Evolutionary conservation across 2,329 filamentous ascomycete genomes (phyloP).

Genomic region (Tolypocladium endophyticum): DNA sequence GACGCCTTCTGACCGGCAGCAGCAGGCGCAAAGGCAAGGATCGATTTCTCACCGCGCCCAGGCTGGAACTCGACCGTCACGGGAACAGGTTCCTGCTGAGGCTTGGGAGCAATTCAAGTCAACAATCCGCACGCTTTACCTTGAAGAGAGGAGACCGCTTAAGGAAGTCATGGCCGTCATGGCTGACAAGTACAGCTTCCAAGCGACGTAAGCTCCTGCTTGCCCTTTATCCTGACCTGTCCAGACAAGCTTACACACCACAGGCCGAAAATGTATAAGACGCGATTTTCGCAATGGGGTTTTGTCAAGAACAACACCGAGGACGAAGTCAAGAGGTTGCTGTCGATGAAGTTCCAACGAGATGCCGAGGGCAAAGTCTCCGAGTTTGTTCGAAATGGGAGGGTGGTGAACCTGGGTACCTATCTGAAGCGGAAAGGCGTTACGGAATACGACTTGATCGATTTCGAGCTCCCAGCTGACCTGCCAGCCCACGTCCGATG

Average conservation of each 20-base stretch:
- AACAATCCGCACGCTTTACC: constrained; percentile 33
- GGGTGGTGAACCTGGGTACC: constrained; percentile 39
- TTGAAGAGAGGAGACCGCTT: constrained; percentile 38
- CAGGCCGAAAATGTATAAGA: constrained; percentile 46
- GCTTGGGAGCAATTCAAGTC: constrained; percentile 37
- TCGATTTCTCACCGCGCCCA: constrained; percentile 18
- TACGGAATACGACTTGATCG: constrained; percentile 40
- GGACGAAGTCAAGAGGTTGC: constrained; percentile 37
- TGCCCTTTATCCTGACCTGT: not conserved
- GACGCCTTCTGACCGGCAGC: not conserved
- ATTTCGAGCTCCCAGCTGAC: constrained; percentile 31
- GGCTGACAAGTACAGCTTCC: constrained; percentile 36
- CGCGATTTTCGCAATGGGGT: constrained; percentile 43
- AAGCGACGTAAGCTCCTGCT: constrained; percentile 32
- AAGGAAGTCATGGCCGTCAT: constrained; percentile 43
- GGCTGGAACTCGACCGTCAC: constrained; percentile 23
- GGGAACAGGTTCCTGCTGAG: constrained; percentile 33
- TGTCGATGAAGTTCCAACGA: constrained; percentile 41
- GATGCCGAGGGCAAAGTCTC: constrained; percentile 42
- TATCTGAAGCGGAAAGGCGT: constrained; percentile 43
- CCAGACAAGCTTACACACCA: constrained; percentile 6
- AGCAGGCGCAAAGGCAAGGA: constrained; percentile 16
- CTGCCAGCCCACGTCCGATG: constrained; percentile 32
- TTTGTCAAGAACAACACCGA: constrained; percentile 46
- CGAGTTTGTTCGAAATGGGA: constrained; percentile 41